Base-by-base conservation (phyloP, 768 basidiomycete genomes). In the Mycena belliarum region DNA sequence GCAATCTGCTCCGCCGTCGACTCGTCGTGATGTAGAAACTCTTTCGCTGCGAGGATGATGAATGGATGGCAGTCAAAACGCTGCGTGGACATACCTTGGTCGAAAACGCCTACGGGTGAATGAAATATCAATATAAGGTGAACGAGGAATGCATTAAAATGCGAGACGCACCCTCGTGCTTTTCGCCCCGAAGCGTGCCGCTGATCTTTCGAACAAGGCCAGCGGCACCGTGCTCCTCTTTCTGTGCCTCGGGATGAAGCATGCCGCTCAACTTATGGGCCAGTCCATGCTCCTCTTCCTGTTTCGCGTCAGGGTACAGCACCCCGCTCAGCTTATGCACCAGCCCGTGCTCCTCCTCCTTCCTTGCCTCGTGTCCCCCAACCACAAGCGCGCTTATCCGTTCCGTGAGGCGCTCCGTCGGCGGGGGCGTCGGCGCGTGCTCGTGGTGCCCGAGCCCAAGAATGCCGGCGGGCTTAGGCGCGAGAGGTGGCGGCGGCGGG, bases 391-490 rank as follows among this genome's bases (percentile, higher is more conserved):
- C 52, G 25, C 45, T 28, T 11, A 59, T 26, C 47, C 35, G 49
- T 16, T 54, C 47, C 32, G 41, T 15, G 29, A 59, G 28, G 10
- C 46, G 50, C 38, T 52, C 45, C 2, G 44, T 43, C 3, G 50
- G 44, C 45, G 45, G 38, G 20, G 44, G 38, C 12, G 50, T 21
- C 26, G 15, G 23, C 16, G 6, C 29, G 18, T 46, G 28, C 14
- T 10, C 33, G 35, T 51, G 49, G 35, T 57, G 49, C 15, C 21
- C 21, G 21, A 43, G 21, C 14, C 41, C 25, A 9, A 52, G 29
- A 25, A 58, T 46, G 7, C 57, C 57, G 5, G 44, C 50, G 11
- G 44, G 57, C 45, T 58, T 47, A 18, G 57, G 57, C 38, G 57
- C 55, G 9, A 46, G 57, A 29, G 57, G 46, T 12, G 50, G 49